Percentiles rank a stretch among this genome's conserved stretches.
Conservation (phyloP, 495 filamentous ascomycete genomes). For the Podospora pseudocomata region DNA sequence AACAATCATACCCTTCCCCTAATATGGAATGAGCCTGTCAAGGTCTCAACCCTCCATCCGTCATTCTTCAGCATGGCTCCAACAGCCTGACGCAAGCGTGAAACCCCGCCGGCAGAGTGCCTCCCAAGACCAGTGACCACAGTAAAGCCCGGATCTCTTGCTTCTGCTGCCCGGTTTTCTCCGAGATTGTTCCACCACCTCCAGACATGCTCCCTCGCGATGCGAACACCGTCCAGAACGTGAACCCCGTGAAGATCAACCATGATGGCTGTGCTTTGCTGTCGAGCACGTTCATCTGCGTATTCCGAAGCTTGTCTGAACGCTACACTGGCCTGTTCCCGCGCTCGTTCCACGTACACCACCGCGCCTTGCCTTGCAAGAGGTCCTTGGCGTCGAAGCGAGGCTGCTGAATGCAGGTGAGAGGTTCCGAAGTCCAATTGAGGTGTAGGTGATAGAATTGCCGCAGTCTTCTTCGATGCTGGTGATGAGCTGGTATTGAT, state of each 20-base stretch:
- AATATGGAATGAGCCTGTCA: constrained; percentile 62
- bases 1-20: constrained; percentile 45
- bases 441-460: neutral
- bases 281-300: constrained; percentile 59
- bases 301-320: constrained; percentile 25
- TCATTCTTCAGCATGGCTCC: constrained; percentile 67
- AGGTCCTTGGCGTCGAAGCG: constrained; percentile 37
- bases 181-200: constrained; percentile 78
- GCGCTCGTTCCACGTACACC: constrained; percentile 37
- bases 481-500: neutral
- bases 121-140: constrained; percentile 78
- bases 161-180: constrained; percentile 33
- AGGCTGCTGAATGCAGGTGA: constrained; percentile 27
- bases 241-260: constrained; percentile 84
- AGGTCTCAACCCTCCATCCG: constrained; percentile 76
- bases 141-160: constrained; percentile 51
- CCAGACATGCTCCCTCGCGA: constrained; percentile 61
- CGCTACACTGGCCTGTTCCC: constrained; percentile 25
- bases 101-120: constrained; percentile 74
- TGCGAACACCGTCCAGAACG: constrained; percentile 73
- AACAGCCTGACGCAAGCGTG: constrained; percentile 76
- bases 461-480: neutral
- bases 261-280: constrained; percentile 51
- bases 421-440: constrained; percentile 10
- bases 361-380: constrained; percentile 38